Conservation (phyloP, 2,329 filamentous ascomycete species). For the Calycina herbarum region DNA sequence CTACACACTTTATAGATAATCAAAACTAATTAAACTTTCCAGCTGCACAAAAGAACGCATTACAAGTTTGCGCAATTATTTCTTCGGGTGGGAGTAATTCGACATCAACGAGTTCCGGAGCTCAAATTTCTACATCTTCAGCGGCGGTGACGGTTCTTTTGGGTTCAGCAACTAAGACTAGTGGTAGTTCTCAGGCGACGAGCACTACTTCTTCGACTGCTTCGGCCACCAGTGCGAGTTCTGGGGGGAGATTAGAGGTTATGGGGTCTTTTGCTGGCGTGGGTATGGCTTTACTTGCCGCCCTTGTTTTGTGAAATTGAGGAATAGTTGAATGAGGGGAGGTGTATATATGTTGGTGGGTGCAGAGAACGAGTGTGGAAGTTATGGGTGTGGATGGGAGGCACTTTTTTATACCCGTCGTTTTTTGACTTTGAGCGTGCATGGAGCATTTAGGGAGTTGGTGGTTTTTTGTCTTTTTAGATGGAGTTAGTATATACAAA, state of each 20-base stretch:
- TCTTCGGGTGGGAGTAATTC: not conserved
- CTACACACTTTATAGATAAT: not conserved
- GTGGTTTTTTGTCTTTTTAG: not conserved
- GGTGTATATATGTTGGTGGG: not conserved
- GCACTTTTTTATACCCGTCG: not conserved
- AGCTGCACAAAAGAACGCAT: constrained; percentile 4
- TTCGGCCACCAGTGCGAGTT: not conserved
- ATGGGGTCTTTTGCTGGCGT: not conserved
- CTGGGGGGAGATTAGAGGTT: not conserved
- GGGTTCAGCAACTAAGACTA: not conserved
- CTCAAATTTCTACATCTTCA: not conserved
- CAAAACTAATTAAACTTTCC: not conserved
- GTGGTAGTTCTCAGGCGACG: not conserved
- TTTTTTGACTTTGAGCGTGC: not conserved
- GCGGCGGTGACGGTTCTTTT: not conserved
- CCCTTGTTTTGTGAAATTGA: not conserved
- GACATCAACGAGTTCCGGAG: not conserved
- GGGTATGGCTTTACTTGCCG: not conserved
- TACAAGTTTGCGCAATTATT: not conserved
- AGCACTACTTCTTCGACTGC: not conserved
- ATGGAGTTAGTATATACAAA: not conserved
- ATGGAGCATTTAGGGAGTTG: not conserved
- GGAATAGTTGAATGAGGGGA: not conserved
- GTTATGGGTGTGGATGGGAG: not conserved
- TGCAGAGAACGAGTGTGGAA: no score